Base-by-base conservation (phyloP, 176 grass and related monocot species). In the Hyparrhenia diplandra region DNA sequence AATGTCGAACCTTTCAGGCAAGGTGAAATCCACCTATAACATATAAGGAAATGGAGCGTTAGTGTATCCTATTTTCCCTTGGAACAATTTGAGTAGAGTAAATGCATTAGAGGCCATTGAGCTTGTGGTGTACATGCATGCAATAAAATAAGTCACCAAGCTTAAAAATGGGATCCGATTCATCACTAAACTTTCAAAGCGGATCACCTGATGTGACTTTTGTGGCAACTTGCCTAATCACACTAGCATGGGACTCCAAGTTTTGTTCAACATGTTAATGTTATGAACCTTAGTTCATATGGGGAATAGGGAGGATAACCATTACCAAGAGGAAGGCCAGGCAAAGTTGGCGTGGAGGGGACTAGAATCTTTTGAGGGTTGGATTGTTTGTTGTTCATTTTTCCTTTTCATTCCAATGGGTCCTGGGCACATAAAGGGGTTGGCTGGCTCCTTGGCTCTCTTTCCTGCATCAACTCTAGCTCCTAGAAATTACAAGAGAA, bases 1-100 rank as follows among this genome's bases (percentile, higher is more conserved):
- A 57, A 99, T 91, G 76, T 99, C 89, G 82, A 99, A 95, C 85
- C 82, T 77, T 81, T 93, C 86, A 13, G 96, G 92, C 71, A 95
- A 86, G 84, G 93, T 95, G 81, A 99, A 95, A 88, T 99, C 96
- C 37, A 95, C 96, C 96, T 99, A 61, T 29, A 88, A 40, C 77
- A 54, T 27, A 64, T 37, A 52, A 30, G 16, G 64, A 81, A 80
- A 64, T 11, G 9, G 6, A 85, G 42, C 32, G 34, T 17, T 73
- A 68, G 17, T 5, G 29, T 36, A 30, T 46, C 27, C 2, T 12
- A 20, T 64, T 63, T 80, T 70, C 4, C 29, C n/a, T 49, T 42
- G 18, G 67, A 71, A 47, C 14, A 55, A 43, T 43, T 34, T 16
- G 13, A 6, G 6, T 47, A 37, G 11, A 13, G 12, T 29, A 62